Percentiles rank a stretch among this genome's conserved stretches.
Evolutionary conservation across 1,284 basidiomycete genomes (phyloP).

Genomic region (Leccinum pachyderme): DNA sequence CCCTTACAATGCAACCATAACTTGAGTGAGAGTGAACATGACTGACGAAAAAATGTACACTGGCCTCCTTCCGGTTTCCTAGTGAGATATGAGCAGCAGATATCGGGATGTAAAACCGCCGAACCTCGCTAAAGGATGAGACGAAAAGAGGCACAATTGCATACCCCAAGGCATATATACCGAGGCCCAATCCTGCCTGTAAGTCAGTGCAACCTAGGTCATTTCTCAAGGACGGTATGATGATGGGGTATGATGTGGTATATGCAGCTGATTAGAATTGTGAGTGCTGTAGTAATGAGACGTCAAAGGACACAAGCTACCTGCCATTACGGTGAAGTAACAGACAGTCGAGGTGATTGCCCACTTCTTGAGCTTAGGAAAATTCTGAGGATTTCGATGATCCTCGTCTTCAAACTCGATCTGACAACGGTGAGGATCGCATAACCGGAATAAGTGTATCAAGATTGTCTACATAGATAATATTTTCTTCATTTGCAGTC

Average conservation of each 20-base stretch:
- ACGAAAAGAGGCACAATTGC: slow-evolving; percentile 44
- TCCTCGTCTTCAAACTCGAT: slow-evolving; percentile 28
- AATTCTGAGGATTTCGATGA: slow-evolving; percentile 26
- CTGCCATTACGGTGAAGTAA: slow-evolving; percentile 15
- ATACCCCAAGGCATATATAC: slow-evolving; percentile 45
- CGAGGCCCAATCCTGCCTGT: slow-evolving; percentile 38
- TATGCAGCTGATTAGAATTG: slow-evolving; percentile 24
- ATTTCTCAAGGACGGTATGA: slow-evolving; percentile 37
- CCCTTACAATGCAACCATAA: slow-evolving; percentile 42
- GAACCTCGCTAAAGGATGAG: slow-evolving; percentile 46
- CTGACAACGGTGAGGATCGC: slow-evolving; percentile 13
- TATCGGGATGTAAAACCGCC: background rate
- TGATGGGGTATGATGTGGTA: slow-evolving; percentile 41
- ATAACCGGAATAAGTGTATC: background rate
- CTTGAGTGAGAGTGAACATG: slow-evolving; percentile 38
- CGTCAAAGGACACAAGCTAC: slow-evolving; percentile 2
- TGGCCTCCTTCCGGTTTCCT: slow-evolving; percentile 47
- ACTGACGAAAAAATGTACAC: slow-evolving; percentile 43
- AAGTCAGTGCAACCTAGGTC: slow-evolving; percentile 40
- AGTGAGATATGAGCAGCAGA: background rate
- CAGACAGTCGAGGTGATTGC: slow-evolving; percentile 24
- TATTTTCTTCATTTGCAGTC: slow-evolving; percentile 2
- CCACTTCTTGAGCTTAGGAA: slow-evolving; percentile 25
- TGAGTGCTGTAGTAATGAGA: background rate
- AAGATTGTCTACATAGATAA: slow-evolving; percentile 8